Evolutionary conservation across 1,284 basidiomycete genomes (phyloP).

Genomic region (Pascua sp.): DNA sequence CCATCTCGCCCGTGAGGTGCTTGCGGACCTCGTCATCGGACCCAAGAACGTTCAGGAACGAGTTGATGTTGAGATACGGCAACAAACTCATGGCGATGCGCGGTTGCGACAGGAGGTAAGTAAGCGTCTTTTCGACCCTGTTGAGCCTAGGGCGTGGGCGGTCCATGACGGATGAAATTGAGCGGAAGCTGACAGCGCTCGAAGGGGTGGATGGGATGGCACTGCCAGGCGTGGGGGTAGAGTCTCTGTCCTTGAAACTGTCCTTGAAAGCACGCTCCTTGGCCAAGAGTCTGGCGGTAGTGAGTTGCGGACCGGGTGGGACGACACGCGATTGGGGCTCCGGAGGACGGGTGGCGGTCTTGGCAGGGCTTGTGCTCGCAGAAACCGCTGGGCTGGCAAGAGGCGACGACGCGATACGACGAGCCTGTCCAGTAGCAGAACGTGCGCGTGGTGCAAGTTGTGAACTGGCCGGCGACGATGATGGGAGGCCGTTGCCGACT

Average conservation of each 20-base stretch:
- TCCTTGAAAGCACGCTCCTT: neutral
- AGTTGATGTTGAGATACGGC: conserved; percentile 40
- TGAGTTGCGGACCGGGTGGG: too few species aligned
- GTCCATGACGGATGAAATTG: conserved; percentile 6
- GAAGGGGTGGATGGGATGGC: too few species aligned
- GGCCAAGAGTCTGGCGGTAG: too few species aligned
- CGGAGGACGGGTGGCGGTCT: neutral
- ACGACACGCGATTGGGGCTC: neutral
- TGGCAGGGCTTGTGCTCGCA: neutral
- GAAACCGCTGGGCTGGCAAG: conserved; percentile 20
- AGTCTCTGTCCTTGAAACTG: neutral
- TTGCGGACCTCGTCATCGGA: conserved; percentile 34
- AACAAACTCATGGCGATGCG: conserved; percentile 38
- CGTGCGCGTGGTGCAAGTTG: conserved; percentile 16
- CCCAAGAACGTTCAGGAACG: conserved; percentile 43
- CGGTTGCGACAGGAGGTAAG: conserved; percentile 25
- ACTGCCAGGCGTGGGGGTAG: too few species aligned
- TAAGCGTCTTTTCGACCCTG: conserved; percentile 10
- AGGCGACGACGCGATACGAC: conserved; percentile 21
- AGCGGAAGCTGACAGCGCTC: neutral
- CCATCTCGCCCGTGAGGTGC: conserved; percentile 42
- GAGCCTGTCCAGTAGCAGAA: conserved; percentile 8
- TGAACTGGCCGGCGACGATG: neutral
- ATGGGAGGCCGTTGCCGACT: conserved; percentile 8
- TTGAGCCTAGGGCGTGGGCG: conserved; percentile 5